These are phyloP conservation scores for Flaveria trinervia DNA, from an alignment of 129 eudicot species.

Conservation along the genomic window DNA sequence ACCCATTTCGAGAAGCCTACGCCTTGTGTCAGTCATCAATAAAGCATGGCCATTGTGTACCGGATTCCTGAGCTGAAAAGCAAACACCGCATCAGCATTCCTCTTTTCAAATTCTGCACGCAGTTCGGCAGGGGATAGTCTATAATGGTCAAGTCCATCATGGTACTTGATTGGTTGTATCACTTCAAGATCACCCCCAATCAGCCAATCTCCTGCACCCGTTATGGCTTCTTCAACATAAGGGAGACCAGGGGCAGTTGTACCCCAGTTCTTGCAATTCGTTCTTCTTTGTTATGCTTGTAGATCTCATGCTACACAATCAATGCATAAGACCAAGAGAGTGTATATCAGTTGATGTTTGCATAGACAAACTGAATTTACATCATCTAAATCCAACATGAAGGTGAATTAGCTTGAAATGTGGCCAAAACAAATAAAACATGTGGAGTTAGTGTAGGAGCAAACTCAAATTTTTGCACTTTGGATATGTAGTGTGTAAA, in stretches of 20 bases:
- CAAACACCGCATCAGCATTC: slow-evolving; percentile 91
- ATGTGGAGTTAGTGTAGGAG: no score
- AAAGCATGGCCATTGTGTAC: slow-evolving; percentile 96
- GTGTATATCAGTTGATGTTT: not conserved
- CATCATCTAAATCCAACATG: not conserved
- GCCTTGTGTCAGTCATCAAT: slow-evolving; percentile 90
- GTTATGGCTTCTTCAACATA: slow-evolving; percentile 82
- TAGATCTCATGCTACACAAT: slow-evolving; percentile 72
- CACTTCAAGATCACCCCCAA: slow-evolving; percentile 95
- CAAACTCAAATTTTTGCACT: no score
- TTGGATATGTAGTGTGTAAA: no score
- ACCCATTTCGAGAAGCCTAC: slow-evolving; percentile 95
- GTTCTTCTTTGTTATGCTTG: slow-evolving; percentile 97
- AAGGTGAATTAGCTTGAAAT: not conserved
- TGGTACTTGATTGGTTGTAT: slow-evolving; percentile 76
- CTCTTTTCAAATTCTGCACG: slow-evolving; percentile 80
- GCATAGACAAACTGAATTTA: not conserved
- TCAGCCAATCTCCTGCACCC: slow-evolving; percentile 84
- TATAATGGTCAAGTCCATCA: slow-evolving; percentile 81
- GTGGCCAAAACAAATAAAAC: no score
- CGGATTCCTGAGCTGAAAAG: slow-evolving; percentile 92
- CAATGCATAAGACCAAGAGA: not conserved
- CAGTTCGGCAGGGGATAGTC: slow-evolving; percentile 81
- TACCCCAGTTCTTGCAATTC: slow-evolving; percentile 99
- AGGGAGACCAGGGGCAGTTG: slow-evolving; percentile 94